Evolutionary conservation across 1,284 basidiomycete species (phyloP), one percentile per base, ranked within the genome.

Genomic region (Trichosporon asahii): DNA sequence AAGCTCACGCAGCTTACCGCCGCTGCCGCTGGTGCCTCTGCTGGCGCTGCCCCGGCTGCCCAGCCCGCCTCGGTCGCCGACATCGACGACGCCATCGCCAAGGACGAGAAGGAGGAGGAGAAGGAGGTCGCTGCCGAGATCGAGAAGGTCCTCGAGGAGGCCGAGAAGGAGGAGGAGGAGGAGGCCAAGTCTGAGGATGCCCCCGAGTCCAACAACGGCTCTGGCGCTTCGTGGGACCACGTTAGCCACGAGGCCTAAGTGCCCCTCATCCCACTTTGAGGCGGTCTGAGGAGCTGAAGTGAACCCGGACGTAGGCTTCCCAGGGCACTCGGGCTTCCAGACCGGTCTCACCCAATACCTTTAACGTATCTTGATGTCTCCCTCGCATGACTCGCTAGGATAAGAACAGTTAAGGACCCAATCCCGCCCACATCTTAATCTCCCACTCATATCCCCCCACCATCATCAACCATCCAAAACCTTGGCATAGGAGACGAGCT

Each of bases 1-100:
- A 89, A 95, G 78, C 86, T 97, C 83, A 91, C 91, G 76, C 74
- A 72, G 66, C 72, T 74, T 67, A 70, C 73, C 44, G 66, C 70
- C n/a, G 73, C 69, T 23, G 67, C 70, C 35, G 68, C 66, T 35
- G 65, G 65, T 8, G 70, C 65, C 21, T 65, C 66, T 15, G 68
- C 70, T 7, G 61, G 53, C 15, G 64, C 67, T 15, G 67, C 66
- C 25, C 35, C 60, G 40, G 66, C 63, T 7, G 35, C 40, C 18
- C 31, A 44, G 3, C 40, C 69, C 29, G 57, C 65, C 65, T 55
- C 66, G 9, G 61, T 53, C 29, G 67, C 40, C 25, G 70, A 66
- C 37, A 64, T 66, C 21, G 63, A 29, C 23, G 66, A 67, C 64
- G 29, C 67, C n/a, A 60, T 67, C 14, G 64, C 60, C 15, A 66